Evolutionary conservation across 129 eudicot species (phyloP).

Genomic region (Apium graveolens): DNA sequence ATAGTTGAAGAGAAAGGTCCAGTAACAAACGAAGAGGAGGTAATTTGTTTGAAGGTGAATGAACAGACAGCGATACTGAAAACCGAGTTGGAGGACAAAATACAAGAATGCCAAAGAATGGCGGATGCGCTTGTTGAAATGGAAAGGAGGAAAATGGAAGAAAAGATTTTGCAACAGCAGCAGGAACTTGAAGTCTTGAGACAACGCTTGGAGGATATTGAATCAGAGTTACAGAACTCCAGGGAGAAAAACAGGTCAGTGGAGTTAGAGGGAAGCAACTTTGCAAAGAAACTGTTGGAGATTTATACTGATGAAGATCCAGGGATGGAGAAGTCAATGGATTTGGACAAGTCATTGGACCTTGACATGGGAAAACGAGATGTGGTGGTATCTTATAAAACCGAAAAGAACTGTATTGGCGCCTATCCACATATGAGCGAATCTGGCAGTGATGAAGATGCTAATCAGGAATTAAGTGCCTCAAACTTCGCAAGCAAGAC

Average conservation of each 20-base stretch:
- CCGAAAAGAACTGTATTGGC: constrained; percentile 16
- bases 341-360: constrained; percentile 65
- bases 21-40: constrained; percentile 52
- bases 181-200: constrained; percentile 66
- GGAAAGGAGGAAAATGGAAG: constrained; percentile 85
- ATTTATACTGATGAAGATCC: constrained; percentile 62
- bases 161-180: constrained; percentile 49
- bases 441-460: constrained; percentile 18
- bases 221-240: constrained; percentile 47
- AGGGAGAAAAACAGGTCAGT: constrained; percentile 31
- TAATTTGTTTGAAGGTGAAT: constrained; percentile 52
- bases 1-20: constrained; percentile 31
- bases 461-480: constrained; percentile 14
- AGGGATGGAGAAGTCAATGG: constrained; percentile 97
- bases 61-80: constrained; percentile 48
- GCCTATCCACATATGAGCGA: constrained; percentile 20
- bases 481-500: constrained; percentile 32
- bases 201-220: constrained; percentile 72
- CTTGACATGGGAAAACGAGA: constrained; percentile 50
- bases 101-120: constrained; percentile 77
- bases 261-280: constrained; percentile 39
- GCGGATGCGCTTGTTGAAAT: constrained; percentile 57
- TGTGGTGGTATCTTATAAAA: constrained; percentile 4
- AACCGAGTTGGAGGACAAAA: constrained; percentile 59
- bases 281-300: constrained; percentile 56